Conservation (phyloP, 805 yeast genomes). For the Candida michaelii region DNA sequence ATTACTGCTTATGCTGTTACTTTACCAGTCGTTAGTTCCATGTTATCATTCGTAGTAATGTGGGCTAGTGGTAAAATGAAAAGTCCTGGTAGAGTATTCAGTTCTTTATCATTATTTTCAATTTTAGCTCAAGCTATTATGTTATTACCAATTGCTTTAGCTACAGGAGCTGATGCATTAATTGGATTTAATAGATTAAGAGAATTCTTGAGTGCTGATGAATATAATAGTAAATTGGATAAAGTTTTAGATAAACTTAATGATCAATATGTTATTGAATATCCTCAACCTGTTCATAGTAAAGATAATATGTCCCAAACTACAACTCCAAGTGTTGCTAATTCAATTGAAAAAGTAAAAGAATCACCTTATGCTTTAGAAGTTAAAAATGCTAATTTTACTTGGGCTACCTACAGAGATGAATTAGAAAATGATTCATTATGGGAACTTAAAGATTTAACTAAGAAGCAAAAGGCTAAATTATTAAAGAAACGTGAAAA, state of each 20-base stretch:
- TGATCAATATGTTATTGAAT: constrained; percentile 13
- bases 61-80: constrained; percentile 44
- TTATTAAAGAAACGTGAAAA: constrained; percentile 15
- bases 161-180: constrained; percentile 45
- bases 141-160: constrained; percentile 44
- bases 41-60: constrained; percentile 45
- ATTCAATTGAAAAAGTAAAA: constrained; percentile 8
- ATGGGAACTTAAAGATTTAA: constrained; percentile 22
- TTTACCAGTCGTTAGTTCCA: constrained; percentile 43
- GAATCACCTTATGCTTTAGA: constrained; percentile 20
- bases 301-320: neutral
- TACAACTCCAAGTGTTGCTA: neutral
- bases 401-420: constrained; percentile 32
- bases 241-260: constrained; percentile 11
- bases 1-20: constrained; percentile 46
- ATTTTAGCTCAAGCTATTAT: constrained; percentile 45
- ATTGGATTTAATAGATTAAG: constrained; percentile 36
- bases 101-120: constrained; percentile 41
- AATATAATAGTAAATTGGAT: constrained; percentile 18
- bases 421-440: constrained; percentile 21
- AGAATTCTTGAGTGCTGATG: constrained; percentile 27
- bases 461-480: constrained; percentile 14
- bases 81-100: constrained; percentile 40
- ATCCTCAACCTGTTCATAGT: neutral
- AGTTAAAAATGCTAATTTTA: constrained; percentile 27